Percentiles rank a stretch among this genome's conserved stretches.
Evolutionary conservation across 2,329 filamentous ascomycete genomes (phyloP).

Genomic region (Rutstroemia sydowiana): DNA sequence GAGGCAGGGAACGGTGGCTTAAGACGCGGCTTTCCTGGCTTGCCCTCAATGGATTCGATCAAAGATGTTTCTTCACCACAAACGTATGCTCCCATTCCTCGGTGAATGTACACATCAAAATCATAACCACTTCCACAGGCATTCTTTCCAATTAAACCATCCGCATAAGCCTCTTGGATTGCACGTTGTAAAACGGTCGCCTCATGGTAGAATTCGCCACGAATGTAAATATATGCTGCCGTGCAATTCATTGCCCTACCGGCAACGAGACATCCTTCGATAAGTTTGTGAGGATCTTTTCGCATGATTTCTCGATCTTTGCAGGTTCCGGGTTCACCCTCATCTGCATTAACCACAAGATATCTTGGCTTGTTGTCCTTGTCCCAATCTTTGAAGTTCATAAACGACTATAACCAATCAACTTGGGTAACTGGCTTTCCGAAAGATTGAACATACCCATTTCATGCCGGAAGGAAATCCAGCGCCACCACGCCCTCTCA

Average conservation of each 20-base stretch:
- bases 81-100: slow-evolving; percentile 94
- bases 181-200: slow-evolving; percentile 87
- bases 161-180: slow-evolving; percentile 95
- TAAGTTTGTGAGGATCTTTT: slow-evolving; percentile 98
- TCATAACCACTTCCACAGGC: slow-evolving; percentile 95
- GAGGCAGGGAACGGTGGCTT: slow-evolving; percentile 98
- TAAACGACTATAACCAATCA: slow-evolving; percentile 67
- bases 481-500: slow-evolving; percentile 92
- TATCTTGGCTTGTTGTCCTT: slow-evolving; percentile 95
- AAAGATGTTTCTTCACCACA: slow-evolving; percentile 97
- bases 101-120: slow-evolving; percentile 95
- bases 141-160: slow-evolving; percentile 94
- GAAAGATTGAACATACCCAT: slow-evolving; percentile 63
- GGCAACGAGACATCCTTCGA: slow-evolving; percentile 93
- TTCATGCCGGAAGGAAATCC: slow-evolving; percentile 97
- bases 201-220: slow-evolving; percentile 96
- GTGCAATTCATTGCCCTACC: slow-evolving; percentile 98
- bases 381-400: slow-evolving; percentile 99
- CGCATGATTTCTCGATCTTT: slow-evolving; percentile 99
- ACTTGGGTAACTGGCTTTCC: slow-evolving; percentile 12
- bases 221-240: slow-evolving; percentile 98
- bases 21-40: slow-evolving; percentile 94
- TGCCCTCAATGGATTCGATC: slow-evolving; percentile 97
- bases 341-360: slow-evolving; percentile 95
- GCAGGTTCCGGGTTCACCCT: slow-evolving; percentile 97